Conservation (phyloP, 2,329 filamentous ascomycete species). For the Xylaria sp. region DNA sequence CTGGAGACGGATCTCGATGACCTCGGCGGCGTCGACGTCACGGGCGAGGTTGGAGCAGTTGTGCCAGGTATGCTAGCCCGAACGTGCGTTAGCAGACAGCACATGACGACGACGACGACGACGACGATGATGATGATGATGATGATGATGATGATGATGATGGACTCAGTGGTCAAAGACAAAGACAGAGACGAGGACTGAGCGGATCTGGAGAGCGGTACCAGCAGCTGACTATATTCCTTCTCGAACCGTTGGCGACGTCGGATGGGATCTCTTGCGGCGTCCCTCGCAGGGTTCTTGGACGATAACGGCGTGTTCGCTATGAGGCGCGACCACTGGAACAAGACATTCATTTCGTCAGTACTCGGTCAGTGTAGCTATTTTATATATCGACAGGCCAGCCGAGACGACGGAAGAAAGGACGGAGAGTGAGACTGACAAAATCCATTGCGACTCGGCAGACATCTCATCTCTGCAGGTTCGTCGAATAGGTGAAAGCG, state of each 20-base stretch:
- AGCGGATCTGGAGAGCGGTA: constrained; percentile 50
- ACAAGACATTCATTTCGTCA: constrained; percentile 33
- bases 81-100: constrained; percentile 27
- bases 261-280: constrained; percentile 70
- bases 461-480: constrained; percentile 56
- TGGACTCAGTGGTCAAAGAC: not conserved
- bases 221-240: constrained; percentile 72
- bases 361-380: constrained; percentile 34
- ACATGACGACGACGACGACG: not conserved
- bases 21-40: constrained; percentile 71
- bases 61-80: constrained; percentile 67
- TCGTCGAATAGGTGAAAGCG: constrained; percentile 9
- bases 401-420: not conserved
- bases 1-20: constrained; percentile 70
- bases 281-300: constrained; percentile 66
- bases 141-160: too few species aligned
- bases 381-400: not conserved
- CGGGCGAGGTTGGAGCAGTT: constrained; percentile 68
- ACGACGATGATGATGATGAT: too few species aligned
- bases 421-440: constrained; percentile 54
- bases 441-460: constrained; percentile 66
- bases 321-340: constrained; percentile 74
- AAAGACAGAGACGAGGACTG: not conserved
- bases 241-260: constrained; percentile 74
- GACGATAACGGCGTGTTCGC: constrained; percentile 70